These are phyloP conservation scores for Trametes gibbosa DNA, from an alignment of 768 basidiomycete genomes.

Conservation along the genomic window DNA sequence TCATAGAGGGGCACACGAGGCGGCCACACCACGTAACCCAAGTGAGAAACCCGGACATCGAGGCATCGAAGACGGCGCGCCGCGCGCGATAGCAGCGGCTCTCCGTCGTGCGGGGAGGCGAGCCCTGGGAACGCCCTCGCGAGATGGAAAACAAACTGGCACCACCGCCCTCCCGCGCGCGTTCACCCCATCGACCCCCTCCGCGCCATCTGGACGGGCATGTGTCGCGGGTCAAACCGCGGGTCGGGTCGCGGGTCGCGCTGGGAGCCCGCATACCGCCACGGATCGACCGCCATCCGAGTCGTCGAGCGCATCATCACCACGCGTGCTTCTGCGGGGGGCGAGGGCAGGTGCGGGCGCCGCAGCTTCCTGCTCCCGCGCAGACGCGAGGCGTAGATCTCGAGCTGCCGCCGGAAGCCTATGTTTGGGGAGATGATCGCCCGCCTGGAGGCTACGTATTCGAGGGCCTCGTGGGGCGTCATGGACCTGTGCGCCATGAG, in stretches of 20 bases:
- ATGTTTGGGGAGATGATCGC: conserved; percentile 62
- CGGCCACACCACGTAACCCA: not conserved
- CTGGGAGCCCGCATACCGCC: not conserved
- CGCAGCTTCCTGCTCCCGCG: conserved; percentile 8
- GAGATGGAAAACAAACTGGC: not conserved
- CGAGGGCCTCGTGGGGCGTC: conserved; percentile 51
- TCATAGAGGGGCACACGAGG: conserved; percentile 2
- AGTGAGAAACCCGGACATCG: not conserved
- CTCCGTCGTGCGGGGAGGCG: not conserved
- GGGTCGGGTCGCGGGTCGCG: no score
- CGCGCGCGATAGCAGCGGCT: not conserved
- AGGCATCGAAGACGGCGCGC: not conserved
- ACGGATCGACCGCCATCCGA: no score
- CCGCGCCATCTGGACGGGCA: conserved; percentile 2
- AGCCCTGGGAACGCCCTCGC: not conserved
- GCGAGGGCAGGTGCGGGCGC: not conserved
- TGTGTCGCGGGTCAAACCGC: not conserved
- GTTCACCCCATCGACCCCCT: conserved; percentile 13
- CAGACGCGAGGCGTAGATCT: conserved; percentile 30
- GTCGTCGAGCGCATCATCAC: not conserved
- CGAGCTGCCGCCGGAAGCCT: conserved; percentile 63
- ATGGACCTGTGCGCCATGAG: conserved; percentile 46
- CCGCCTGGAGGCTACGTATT: conserved; percentile 53
- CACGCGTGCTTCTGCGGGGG: conserved; percentile 2
- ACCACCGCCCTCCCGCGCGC: not conserved